phyloP scores from a whole-genome alignment of 2,329 filamentous ascomycete species.

The Chrysoporthe deuterocubensis region DNA sequence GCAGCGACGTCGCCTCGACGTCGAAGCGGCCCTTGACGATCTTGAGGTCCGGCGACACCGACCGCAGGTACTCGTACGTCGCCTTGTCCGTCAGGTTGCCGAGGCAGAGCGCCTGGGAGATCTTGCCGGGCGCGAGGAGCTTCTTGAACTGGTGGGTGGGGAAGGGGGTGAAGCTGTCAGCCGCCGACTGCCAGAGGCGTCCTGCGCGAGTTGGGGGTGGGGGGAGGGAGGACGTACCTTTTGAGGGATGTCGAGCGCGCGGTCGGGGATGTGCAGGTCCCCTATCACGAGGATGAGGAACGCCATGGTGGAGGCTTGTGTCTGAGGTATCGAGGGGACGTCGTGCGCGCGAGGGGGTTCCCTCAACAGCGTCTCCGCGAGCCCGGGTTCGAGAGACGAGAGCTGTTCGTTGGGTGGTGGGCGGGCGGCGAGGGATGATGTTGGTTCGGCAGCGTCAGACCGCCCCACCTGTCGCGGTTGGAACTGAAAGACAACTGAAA shows the following conservation, averaged over 20 bases:
- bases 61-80: constrained; percentile 80
- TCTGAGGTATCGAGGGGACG: background rate
- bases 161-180: background rate
- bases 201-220: background rate
- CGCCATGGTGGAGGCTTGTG: constrained; percentile 64
- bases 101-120: constrained; percentile 78
- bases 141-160: constrained; percentile 71
- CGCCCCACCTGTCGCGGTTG: no score
- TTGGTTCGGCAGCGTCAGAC: no score
- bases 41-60: constrained; percentile 73
- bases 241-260: constrained; percentile 86
- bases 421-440: background rate
- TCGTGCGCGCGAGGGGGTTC: background rate
- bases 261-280: constrained; percentile 91
- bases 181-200: background rate
- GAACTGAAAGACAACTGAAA: no score
- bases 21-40: constrained; percentile 71
- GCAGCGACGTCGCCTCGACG: constrained; percentile 67
- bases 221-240: constrained; percentile 62
- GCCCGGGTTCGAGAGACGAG: background rate
- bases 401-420: background rate
- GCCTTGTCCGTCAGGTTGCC: constrained; percentile 80
- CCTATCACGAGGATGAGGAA: constrained; percentile 90
- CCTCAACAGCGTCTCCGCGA: background rate
- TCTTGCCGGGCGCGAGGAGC: constrained; percentile 81